Conservation (phyloP, 495 filamentous ascomycete species). For the Podospora pseudoanserina region DNA sequence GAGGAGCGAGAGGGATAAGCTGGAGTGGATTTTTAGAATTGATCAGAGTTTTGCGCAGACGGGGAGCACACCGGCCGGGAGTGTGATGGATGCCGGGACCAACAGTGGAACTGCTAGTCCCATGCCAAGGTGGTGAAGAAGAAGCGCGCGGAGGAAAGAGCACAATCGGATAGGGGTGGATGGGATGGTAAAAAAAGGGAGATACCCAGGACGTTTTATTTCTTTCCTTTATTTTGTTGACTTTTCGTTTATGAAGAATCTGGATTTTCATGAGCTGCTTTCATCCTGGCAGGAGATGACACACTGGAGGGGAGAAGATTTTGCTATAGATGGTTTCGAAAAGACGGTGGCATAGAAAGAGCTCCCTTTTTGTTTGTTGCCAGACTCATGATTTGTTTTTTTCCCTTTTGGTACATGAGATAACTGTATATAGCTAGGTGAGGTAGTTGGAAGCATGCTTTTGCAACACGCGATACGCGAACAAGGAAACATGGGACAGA, state of each 20-base stretch:
- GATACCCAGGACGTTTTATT: not conserved
- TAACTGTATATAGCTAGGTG: not conserved
- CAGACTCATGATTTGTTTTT: not conserved
- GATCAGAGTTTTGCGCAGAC: conserved; percentile 47
- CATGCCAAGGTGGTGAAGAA: not conserved
- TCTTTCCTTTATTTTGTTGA: not conserved
- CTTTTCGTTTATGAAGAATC: not conserved
- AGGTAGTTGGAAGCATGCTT: not conserved
- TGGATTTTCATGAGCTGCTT: not conserved
- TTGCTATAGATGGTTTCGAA: not conserved
- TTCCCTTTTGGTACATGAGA: not conserved
- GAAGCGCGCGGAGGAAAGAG: not conserved
- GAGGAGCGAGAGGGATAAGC: conserved; percentile 79
- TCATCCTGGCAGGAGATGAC: not conserved
- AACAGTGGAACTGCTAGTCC: not conserved
- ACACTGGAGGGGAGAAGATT: not conserved
- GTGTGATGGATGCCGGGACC: not conserved
- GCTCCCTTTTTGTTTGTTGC: not conserved
- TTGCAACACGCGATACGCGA: not conserved
- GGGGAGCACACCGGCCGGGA: not conserved
- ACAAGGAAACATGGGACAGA: not conserved
- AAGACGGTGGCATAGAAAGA: not conserved
- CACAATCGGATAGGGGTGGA: not conserved
- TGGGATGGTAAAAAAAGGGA: not conserved
- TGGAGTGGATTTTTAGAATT: conserved; percentile 89